Percentiles rank a stretch among this genome's conserved stretches.
Evolutionary conservation across 495 filamentous ascomycete species (phyloP).

Genomic region (Aspergillus panamensis): DNA sequence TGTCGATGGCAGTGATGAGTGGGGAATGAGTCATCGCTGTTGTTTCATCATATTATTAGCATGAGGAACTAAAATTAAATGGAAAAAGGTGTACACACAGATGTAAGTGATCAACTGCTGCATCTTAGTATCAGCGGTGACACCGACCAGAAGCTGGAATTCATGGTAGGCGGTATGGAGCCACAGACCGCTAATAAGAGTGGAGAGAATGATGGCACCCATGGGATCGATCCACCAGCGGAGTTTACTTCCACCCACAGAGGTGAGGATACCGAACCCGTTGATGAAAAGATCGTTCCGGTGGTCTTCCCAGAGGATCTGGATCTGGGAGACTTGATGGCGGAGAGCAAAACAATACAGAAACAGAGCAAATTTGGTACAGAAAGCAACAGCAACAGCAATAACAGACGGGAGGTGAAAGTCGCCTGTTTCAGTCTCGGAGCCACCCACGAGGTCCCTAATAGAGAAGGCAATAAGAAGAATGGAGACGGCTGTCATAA

Average conservation of each 20-base stretch:
- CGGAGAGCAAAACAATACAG: slow-evolving; percentile 89
- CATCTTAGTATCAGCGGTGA: slow-evolving; percentile 78
- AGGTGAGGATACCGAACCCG: slow-evolving; percentile 86
- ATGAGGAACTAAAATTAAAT: not conserved
- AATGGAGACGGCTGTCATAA: slow-evolving; percentile 89
- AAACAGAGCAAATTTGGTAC: slow-evolving; percentile 80
- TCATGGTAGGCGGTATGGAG: slow-evolving; percentile 79
- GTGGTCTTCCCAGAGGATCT: slow-evolving; percentile 91
- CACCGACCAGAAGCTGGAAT: slow-evolving; percentile 86
- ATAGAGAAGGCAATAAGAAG: slow-evolving; percentile 86
- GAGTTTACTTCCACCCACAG: slow-evolving; percentile 79
- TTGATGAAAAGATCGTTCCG: slow-evolving; percentile 88
- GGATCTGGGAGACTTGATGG: slow-evolving; percentile 84
- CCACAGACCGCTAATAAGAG: slow-evolving; percentile 76
- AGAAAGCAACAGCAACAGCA: slow-evolving; percentile 80
- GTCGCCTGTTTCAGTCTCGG: slow-evolving; percentile 23
- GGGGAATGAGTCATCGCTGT: slow-evolving; percentile 82
- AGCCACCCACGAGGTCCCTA: slow-evolving; percentile 57
- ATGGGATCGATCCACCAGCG: slow-evolving; percentile 94
- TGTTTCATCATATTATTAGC: slow-evolving; percentile 10
- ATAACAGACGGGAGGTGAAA: slow-evolving; percentile 87
- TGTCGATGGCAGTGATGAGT: slow-evolving; percentile 79
- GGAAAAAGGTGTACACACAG: slow-evolving; percentile 9
- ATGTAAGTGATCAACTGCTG: slow-evolving; percentile 96
- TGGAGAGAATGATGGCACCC: slow-evolving; percentile 80